Percentiles rank a stretch among this genome's conserved stretches.
Evolutionary conservation across 2,329 filamentous ascomycete species (phyloP).

Genomic region (Beauveria brongniartii): DNA sequence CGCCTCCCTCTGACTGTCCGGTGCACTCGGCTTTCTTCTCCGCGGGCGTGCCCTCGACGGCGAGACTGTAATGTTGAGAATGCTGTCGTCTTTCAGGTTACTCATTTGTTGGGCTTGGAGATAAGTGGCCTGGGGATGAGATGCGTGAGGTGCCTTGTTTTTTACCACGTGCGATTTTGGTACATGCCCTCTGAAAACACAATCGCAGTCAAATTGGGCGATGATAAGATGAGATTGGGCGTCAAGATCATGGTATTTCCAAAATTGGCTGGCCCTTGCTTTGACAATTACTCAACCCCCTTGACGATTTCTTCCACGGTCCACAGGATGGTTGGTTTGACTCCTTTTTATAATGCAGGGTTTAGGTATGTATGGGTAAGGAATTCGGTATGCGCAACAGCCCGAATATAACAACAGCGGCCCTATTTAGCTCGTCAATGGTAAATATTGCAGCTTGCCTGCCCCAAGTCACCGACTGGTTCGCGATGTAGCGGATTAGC

Average conservation of each 20-base stretch:
- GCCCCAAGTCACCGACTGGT: too few species aligned
- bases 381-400: too few species aligned
- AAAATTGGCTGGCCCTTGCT: not conserved
- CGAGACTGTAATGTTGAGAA: constrained; percentile 24
- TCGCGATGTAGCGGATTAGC: too few species aligned
- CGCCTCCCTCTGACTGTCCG: constrained; percentile 40
- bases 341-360: not conserved
- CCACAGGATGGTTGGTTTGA: not conserved
- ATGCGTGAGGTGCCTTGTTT: too few species aligned
- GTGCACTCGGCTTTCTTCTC: constrained; percentile 26
- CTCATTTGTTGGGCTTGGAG: not conserved
- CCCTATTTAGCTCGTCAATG: not conserved
- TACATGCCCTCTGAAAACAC: too few species aligned
- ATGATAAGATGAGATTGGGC: not conserved
- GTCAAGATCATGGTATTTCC: not conserved
- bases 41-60: constrained; percentile 22
- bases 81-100: constrained; percentile 20
- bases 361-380: not conserved
- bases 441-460: too few species aligned
- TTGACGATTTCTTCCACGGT: not conserved
- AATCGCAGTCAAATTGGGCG: not conserved
- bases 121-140: too few species aligned
- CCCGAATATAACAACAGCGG: not conserved
- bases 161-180: too few species aligned
- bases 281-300: not conserved